A percentile compares a stretch with the other conserved stretches of the same genome.
Evolutionary conservation across 176 grass and related monocot genomes (phyloP).

Genomic region (Triticum monococcum): DNA sequence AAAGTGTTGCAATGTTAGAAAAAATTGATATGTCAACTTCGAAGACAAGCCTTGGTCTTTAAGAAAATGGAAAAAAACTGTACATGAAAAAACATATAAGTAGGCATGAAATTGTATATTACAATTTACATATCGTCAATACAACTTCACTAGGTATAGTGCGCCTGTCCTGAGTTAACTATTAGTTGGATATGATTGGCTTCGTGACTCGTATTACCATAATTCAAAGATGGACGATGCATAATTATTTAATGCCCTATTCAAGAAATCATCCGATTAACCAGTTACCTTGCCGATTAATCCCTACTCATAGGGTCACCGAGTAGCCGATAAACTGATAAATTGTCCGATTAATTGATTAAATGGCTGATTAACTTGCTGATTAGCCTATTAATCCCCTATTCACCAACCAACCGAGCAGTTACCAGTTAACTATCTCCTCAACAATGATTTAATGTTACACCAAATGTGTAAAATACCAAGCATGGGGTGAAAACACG

Average conservation of each 20-base stretch:
- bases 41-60: background rate
- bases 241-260: background rate
- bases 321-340: too few species aligned
- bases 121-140: background rate
- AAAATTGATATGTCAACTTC: background rate
- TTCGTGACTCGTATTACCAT: background rate
- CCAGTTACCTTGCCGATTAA: too few species aligned
- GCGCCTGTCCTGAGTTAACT: background rate
- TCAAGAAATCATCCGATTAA: too few species aligned
- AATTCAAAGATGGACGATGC: background rate
- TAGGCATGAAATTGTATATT: background rate
- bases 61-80: background rate
- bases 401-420: too few species aligned
- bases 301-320: too few species aligned
- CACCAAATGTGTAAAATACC: background rate
- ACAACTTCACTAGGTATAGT: background rate
- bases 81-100: background rate
- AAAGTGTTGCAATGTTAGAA: background rate
- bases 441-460: background rate
- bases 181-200: background rate
- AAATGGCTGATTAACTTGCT: too few species aligned
- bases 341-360: too few species aligned
- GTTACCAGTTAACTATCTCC: too few species aligned
- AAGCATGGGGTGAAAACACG: background rate
- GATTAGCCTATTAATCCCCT: too few species aligned